Conservation (phyloP, 2,329 filamentous ascomycete genomes). For the Thielaviopsis cerberus region DNA sequence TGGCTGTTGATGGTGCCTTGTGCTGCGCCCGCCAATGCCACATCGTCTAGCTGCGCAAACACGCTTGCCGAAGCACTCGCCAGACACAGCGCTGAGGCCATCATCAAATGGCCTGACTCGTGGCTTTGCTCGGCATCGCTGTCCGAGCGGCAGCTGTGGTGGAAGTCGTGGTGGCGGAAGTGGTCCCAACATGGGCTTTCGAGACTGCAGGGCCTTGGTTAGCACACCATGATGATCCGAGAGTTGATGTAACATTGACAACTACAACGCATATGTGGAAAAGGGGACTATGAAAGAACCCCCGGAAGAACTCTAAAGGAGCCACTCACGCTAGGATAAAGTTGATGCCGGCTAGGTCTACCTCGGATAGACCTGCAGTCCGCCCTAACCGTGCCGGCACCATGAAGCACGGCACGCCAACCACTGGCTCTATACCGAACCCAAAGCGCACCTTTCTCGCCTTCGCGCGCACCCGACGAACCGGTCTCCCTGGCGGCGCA, state of each 20-base stretch:
- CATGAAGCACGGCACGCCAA: slow-evolving; percentile 8
- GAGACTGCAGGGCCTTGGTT: neutral
- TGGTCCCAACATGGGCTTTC: slow-evolving; percentile 8
- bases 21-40: slow-evolving; percentile 1
- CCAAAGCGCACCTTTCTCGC: slow-evolving; percentile 1
- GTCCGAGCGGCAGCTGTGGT: neutral
- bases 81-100: slow-evolving; percentile 9
- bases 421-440: slow-evolving; percentile 3
- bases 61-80: slow-evolving; percentile 1
- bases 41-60: slow-evolving; percentile 7
- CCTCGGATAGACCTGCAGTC: slow-evolving; percentile 3
- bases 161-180: slow-evolving; percentile 8
- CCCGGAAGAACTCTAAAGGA: neutral
- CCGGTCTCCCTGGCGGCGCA: neutral
- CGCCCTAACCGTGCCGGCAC: slow-evolving; percentile 1
- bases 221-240: neutral
- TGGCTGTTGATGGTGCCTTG: slow-evolving; percentile 1
- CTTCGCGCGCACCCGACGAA: neutral
- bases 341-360: slow-evolving; percentile 6
- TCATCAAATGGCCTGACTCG: slow-evolving; percentile 10
- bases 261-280: neutral
- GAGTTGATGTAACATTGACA: neutral
- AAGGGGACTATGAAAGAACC: neutral
- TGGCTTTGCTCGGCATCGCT: neutral
- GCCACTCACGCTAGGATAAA: slow-evolving; percentile 11